These are phyloP conservation scores for Domatiomyces globalis DNA, from an alignment of 2,329 filamentous ascomycete genomes.

Conservation along the genomic window DNA sequence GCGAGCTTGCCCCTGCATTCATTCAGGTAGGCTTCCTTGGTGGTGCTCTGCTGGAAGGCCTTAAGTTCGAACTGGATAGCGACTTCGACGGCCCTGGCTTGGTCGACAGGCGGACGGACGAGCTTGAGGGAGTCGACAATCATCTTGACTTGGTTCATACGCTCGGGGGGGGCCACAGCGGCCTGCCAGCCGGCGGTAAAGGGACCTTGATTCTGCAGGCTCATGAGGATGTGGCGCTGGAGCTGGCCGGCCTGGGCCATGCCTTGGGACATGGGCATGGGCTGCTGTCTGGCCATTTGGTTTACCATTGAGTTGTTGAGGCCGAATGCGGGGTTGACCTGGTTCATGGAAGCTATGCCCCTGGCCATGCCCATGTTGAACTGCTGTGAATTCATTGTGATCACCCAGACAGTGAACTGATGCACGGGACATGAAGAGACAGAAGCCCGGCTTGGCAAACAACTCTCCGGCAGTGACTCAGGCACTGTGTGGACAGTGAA, in stretches of 20 bases:
- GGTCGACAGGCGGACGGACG: constrained; percentile 29
- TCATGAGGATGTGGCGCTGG: constrained; percentile 25
- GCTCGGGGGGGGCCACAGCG: constrained; percentile 26
- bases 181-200: constrained; percentile 34
- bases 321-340: constrained; percentile 3
- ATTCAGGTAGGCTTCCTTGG: constrained; percentile 30
- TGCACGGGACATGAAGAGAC: not conserved
- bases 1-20: constrained; percentile 31
- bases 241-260: constrained; percentile 20
- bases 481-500: not conserved
- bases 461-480: not conserved
- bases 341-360: constrained; percentile 17
- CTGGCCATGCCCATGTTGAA: constrained; percentile 18
- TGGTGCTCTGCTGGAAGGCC: constrained; percentile 26
- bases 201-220: constrained; percentile 28
- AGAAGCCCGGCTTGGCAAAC: not conserved
- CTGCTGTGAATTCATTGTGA: constrained; percentile 16
- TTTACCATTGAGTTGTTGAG: constrained; percentile 5
- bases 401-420: too few species aligned
- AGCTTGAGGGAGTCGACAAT: constrained; percentile 35
- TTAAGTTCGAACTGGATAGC: constrained; percentile 33
- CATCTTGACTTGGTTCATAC: constrained; percentile 30
- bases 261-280: constrained; percentile 20
- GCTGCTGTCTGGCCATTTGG: constrained; percentile 11
- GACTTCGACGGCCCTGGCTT: constrained; percentile 26